These are phyloP conservation scores for Cephaloascus albidus DNA, from an alignment of 805 yeast genomes.

Conservation along the genomic window DNA sequence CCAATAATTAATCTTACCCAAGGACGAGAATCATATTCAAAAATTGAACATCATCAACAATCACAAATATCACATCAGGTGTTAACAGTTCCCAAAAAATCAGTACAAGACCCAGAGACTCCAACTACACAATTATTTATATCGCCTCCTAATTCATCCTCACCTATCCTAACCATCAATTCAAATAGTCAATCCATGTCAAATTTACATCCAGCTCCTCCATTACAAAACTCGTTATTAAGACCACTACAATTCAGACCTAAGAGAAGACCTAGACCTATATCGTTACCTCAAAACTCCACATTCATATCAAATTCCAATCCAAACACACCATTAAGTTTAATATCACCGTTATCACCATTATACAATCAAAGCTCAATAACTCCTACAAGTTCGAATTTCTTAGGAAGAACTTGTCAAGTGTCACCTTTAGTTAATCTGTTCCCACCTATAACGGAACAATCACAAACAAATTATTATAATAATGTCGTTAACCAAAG, in stretches of 20 bases:
- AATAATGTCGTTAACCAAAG: not conserved
- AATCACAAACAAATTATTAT: not conserved
- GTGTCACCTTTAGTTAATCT: not conserved
- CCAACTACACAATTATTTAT: not conserved
- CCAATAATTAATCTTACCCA: not conserved
- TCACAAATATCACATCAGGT: not conserved
- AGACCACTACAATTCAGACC: not conserved
- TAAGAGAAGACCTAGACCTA: slow-evolving; percentile 1
- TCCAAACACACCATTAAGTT: not conserved
- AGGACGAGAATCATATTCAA: too few relatives aligned
- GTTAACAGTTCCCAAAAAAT: not conserved
- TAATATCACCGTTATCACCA: not conserved
- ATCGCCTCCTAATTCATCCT: slow-evolving; percentile 1
- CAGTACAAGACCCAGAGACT: not conserved
- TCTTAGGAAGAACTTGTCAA: not conserved
- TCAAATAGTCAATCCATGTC: not conserved
- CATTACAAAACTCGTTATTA: not conserved
- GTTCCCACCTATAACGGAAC: not conserved
- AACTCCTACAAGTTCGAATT: not conserved
- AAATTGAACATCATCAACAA: not conserved
- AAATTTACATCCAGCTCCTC: not conserved
- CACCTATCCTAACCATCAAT: not conserved
- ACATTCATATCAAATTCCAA: slow-evolving; percentile 1
- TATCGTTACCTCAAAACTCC: not conserved
- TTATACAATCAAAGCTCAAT: not conserved